Evolutionary conservation across 2,329 filamentous ascomycete species (phyloP).

Genomic region (Ophiocordyceps sinensis): DNA sequence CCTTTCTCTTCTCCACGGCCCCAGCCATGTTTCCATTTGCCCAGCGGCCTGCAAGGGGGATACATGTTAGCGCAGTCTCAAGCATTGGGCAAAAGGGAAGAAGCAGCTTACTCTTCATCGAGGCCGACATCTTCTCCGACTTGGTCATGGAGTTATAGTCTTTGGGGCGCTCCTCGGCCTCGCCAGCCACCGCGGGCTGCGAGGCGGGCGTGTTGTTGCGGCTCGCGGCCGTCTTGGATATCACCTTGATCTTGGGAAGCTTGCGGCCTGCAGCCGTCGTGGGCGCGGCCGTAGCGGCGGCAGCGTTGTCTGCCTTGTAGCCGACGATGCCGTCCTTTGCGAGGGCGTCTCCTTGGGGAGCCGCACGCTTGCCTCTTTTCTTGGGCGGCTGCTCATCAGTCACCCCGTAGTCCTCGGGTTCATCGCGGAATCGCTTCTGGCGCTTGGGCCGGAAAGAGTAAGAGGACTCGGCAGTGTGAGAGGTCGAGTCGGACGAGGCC

Average conservation of each 20-base stretch:
- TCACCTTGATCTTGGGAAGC: conserved; percentile 23
- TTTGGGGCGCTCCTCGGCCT: conserved; percentile 28
- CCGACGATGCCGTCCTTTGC: background rate
- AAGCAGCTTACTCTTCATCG: conserved; percentile 42
- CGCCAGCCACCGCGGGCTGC: conserved; percentile 8
- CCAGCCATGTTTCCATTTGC: conserved; percentile 44
- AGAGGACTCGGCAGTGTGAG: conserved; percentile 32
- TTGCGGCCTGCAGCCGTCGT: conserved; percentile 15
- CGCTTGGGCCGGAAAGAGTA: conserved; percentile 41
- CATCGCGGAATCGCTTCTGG: conserved; percentile 37
- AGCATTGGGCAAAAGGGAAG: background rate
- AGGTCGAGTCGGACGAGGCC: conserved; percentile 36
- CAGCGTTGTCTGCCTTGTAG: background rate
- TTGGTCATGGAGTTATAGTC: conserved; percentile 49
- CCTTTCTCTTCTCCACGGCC: conserved; percentile 46
- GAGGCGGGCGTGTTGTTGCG: conserved; percentile 17
- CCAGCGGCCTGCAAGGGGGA: conserved; percentile 33
- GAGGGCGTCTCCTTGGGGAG: conserved; percentile 2
- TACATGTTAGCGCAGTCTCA: conserved; percentile 10
- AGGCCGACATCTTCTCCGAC: conserved; percentile 51
- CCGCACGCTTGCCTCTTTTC: conserved; percentile 20
- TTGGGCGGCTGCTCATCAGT: conserved; percentile 20
- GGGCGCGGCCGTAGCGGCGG: conserved; percentile 7
- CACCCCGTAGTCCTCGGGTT: conserved; percentile 27
- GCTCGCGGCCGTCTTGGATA: conserved; percentile 12